phyloP scores from a whole-genome alignment of 352 stramenopile species.

The Phytophthora citricola region DNA sequence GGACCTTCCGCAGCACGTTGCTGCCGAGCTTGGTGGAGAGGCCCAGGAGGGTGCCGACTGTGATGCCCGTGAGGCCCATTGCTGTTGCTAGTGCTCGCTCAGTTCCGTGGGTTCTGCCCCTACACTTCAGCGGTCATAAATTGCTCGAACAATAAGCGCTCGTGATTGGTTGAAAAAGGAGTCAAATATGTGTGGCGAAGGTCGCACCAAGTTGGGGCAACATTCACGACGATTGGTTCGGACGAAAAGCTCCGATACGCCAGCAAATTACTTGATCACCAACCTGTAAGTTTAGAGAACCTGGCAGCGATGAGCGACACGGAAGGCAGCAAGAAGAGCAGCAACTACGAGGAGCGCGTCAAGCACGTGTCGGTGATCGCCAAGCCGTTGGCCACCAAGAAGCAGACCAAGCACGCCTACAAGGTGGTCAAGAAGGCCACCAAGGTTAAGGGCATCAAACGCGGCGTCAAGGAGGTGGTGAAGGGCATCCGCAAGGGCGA shows the following conservation, averaged over 20 bases:
- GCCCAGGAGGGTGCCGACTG: conserved; percentile 73
- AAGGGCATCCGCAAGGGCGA: conserved; percentile 98
- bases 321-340: conserved; percentile 64
- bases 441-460: conserved; percentile 96
- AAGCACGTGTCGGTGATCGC: conserved; percentile 94
- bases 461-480: conserved; percentile 99
- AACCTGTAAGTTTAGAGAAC: conserved; percentile 9
- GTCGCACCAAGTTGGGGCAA: conserved; percentile 30
- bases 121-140: conserved; percentile 32
- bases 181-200: conserved; percentile 25
- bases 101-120: conserved; percentile 37
- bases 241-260: conserved; percentile 24
- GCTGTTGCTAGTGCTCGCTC: conserved; percentile 17
- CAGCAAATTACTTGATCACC: conserved; percentile 32
- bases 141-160: conserved; percentile 3
- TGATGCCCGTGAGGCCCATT: conserved; percentile 79
- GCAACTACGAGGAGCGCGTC: conserved; percentile 83
- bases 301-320: conserved; percentile 66
- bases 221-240: conserved; percentile 37
- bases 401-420: conserved; percentile 94
- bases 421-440: conserved; percentile 96
- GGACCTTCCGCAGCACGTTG: conserved; percentile 86
- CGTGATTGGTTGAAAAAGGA: conserved; percentile 20
- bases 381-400: conserved; percentile 98
- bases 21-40: conserved; percentile 85